A percentile compares a stretch with the other conserved stretches of the same genome.
Conservation (phyloP, 768 basidiomycete genomes). For the Chalciporus chontae region DNA sequence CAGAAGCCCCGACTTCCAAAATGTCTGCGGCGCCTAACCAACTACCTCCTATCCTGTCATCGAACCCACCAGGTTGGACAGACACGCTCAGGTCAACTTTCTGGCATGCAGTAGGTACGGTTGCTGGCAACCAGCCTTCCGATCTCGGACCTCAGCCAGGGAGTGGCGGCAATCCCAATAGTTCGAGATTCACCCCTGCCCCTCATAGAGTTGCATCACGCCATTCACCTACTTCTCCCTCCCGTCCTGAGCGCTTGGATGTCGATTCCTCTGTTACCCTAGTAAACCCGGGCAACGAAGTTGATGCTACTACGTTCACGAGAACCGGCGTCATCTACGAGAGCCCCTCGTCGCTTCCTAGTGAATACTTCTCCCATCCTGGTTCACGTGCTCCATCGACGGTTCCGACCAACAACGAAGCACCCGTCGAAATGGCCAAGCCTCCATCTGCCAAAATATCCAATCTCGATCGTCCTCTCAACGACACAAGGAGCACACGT, state of each 20-base stretch:
- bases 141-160: neutral
- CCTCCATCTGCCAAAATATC: neutral
- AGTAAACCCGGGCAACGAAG: neutral
- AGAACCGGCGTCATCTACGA: neutral
- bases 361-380: neutral
- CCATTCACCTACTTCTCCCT: slow-evolving; percentile 7
- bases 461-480: slow-evolving; percentile 2
- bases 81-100: slow-evolving; percentile 41
- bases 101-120: slow-evolving; percentile 46
- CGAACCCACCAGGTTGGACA: slow-evolving; percentile 37
- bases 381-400: neutral
- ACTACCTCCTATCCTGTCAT: neutral
- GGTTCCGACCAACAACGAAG: neutral
- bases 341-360: neutral
- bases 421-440: neutral
- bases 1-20: slow-evolving; percentile 4
- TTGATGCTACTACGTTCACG: neutral
- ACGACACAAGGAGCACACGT: neutral
- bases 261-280: neutral
- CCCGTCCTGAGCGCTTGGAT: neutral
- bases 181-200: slow-evolving; percentile 21
- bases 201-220: slow-evolving; percentile 17
- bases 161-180: neutral
- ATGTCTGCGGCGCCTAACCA: neutral
- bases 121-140: slow-evolving; percentile 40